Base-by-base conservation (phyloP, 805 yeast genomes). In the Candida endomychidarum region DNA sequence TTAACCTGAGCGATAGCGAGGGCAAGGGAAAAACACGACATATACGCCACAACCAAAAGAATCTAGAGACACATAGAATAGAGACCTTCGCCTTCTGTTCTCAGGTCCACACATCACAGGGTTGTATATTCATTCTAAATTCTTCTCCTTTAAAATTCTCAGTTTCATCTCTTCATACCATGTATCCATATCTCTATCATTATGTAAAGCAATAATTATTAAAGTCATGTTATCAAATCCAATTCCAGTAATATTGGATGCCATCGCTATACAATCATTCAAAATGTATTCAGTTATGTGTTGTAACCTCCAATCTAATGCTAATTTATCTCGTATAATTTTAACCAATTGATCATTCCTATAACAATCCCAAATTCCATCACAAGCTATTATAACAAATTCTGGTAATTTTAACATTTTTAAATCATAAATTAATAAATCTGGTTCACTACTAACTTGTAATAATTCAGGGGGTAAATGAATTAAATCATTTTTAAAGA, bases 141-240 rank as follows among this genome's bases (percentile, higher is more conserved):
- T 15, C 24, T 57, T 55, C 44, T 61, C 67, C n/a, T 41, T 47
- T 14, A 49, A 41, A 5, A 63, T 38, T 34, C 71, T 65, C 5
- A 55, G 43, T 47, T 74, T 78, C 72, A 83, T 77, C 42, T 61
- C 56, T 3, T 59, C 57, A 49, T 79, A 74, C 93, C 93, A 84
- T 14, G 70, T 71, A 16, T 75, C 75, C 29, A 82, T 53, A 3
- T 54, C 60, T 4, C 55, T 55, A 15, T 45, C 41, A 23, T 69
- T 67, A 52, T 83, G 86, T 25, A 82, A 54, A 1, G 84, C 84
- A 7, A 84, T 72, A 5, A 85, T 74, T n/a, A 82, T 72, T 14
- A 83, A 65, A 0, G 90, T 83, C 91, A 85, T 85, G 53, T 85
- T 85, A 57, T 85, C 95, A 51, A 82, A 84, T 1, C 95, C 95